Evolutionary conservation across 2,329 filamentous ascomycete species (phyloP).

Genomic region (Fusarium mundagurra): DNA sequence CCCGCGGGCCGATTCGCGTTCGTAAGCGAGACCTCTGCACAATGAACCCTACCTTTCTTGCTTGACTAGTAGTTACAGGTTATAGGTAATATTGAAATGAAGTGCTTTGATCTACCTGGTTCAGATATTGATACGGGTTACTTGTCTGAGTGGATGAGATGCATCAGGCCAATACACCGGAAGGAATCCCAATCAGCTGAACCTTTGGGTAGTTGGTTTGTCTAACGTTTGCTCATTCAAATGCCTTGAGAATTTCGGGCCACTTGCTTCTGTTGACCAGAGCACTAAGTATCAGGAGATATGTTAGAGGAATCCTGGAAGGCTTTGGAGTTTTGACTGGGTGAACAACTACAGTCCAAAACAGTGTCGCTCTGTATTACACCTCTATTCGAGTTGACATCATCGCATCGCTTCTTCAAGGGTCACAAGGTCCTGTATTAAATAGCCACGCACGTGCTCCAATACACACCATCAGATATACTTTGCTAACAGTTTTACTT

Average conservation of each 20-base stretch:
- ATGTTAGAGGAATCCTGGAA: neutral
- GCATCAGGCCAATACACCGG: too few species aligned
- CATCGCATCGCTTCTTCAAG: neutral
- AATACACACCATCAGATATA: neutral
- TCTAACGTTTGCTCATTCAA: too few species aligned
- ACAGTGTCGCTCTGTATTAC: too few species aligned
- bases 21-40: neutral
- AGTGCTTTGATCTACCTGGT: too few species aligned
- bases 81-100: too few species aligned
- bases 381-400: neutral
- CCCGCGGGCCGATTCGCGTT: neutral
- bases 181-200: too few species aligned
- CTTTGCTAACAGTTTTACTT: neutral
- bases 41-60: too few species aligned
- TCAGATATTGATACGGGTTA: too few species aligned
- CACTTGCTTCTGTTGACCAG: accelerated
- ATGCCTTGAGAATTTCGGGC: accelerated
- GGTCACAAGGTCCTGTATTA: accelerated
- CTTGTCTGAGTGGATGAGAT: too few species aligned
- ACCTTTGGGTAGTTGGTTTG: too few species aligned
- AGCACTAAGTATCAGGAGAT: neutral
- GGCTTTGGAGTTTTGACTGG: neutral
- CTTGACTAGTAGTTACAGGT: too few species aligned
- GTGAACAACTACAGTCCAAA: neutral
- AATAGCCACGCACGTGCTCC: accelerated